Evolutionary conservation across 345 rosid species (phyloP), one percentile per base, ranked within the genome.

Genomic region (Ailanthus altissimus): DNA sequence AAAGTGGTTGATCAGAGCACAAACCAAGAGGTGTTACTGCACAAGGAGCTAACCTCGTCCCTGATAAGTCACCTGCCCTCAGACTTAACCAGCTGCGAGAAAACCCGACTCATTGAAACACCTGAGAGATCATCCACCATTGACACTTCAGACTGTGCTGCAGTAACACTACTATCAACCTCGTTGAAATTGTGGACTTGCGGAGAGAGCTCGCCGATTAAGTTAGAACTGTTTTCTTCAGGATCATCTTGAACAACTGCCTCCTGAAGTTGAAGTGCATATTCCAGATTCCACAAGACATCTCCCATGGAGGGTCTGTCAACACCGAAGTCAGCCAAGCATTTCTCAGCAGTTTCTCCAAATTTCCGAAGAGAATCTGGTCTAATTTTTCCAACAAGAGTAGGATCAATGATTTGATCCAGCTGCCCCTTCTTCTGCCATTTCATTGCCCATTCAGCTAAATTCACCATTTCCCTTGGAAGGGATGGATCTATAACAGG

Each of bases 361-460:
- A 91, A 91, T 84, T 90, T 94, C 62, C 93, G 82, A 1, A 94
- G 93, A 12, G 98, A 94, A 84, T 93, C 92, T 0, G 92, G 86
- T 62, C 77, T 80, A 42, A 94, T 83, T 70, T 89, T 87, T 20
- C 93, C 95, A 0, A 21, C 88, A n/a, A 93, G 87, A 0, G 86
- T 76, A 25, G 85, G 74, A 77, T 94, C 97, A 14, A 93, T 91
- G 73, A 94, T 83, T 66, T 91, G 90, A n/a, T 90, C 94, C 81
- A 91, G 80, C 80, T 93, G 90, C 76, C 97, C 95, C 77, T 75
- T 91, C 85, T 88, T 90, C 81, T 91, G 94, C 97, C 97, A 93
- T 77, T 89, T 88, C 94, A 94, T 91, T 50, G 93, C 97, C 97
- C 97, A 91, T 74, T 93, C 98, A 3, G 98, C 97, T 58, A 94